Percentiles rank a stretch among this genome's conserved stretches.
These are phyloP conservation scores for Bremia lactucae DNA, from an alignment of 352 stramenopile species.

Conservation along the genomic window DNA sequence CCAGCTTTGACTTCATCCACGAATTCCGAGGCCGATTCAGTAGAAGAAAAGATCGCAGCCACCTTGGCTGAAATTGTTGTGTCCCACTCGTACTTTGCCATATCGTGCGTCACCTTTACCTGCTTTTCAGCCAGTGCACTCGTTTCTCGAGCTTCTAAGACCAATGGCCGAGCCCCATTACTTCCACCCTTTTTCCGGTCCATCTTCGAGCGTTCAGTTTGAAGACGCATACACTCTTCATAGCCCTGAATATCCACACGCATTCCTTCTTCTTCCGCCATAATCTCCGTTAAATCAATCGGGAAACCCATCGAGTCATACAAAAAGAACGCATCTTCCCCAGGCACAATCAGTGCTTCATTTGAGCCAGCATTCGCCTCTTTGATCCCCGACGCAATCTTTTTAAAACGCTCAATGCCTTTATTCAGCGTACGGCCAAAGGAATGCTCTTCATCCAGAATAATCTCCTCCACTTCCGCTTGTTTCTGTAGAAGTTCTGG, in stretches of 20 bases:
- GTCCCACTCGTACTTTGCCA: slow-evolving; percentile 92
- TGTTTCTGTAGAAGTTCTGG: slow-evolving; percentile 92
- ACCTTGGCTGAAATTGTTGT: slow-evolving; percentile 74
- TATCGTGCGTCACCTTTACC: slow-evolving; percentile 87
- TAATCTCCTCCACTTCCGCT: slow-evolving; percentile 86
- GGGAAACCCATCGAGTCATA: slow-evolving; percentile 99
- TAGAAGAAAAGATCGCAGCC: slow-evolving; percentile 90
- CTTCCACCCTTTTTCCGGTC: slow-evolving; percentile 85
- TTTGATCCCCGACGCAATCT: slow-evolving; percentile 74
- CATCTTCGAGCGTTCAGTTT: slow-evolving; percentile 74
- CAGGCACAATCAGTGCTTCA: slow-evolving; percentile 79
- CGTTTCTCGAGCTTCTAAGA: slow-evolving; percentile 93
- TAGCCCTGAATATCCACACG: slow-evolving; percentile 92
- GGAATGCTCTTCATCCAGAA: slow-evolving; percentile 94
- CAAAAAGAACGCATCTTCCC: slow-evolving; percentile 94
- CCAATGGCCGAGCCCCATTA: slow-evolving; percentile 63
- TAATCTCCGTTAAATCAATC: slow-evolving; percentile 96
- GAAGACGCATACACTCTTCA: slow-evolving; percentile 88
- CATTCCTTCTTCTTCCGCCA: slow-evolving; percentile 92
- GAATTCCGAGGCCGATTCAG: slow-evolving; percentile 77
- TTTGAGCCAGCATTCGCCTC: slow-evolving; percentile 40
- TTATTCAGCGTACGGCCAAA: slow-evolving; percentile 94
- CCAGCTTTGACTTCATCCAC: slow-evolving; percentile 58
- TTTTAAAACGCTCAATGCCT: slow-evolving; percentile 83
- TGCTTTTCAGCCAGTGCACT: slow-evolving; percentile 70